Evolutionary conservation across 192 early-diverging fungal genomes (phyloP).

Genomic region (Phycomyces blakesleeanus): DNA sequence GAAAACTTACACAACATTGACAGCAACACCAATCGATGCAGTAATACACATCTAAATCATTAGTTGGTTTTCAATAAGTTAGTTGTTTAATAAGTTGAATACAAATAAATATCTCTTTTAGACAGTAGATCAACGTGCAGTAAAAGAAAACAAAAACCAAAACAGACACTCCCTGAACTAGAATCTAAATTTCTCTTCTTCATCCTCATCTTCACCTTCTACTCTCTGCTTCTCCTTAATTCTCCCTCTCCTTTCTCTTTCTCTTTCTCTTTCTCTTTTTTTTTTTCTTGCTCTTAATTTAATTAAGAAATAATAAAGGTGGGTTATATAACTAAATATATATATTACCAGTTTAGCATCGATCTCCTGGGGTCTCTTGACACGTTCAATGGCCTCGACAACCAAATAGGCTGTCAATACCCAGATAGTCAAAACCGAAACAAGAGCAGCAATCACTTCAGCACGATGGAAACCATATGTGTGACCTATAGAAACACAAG

Average conservation of each 20-base stretch:
- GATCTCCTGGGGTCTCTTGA: constrained; percentile 58
- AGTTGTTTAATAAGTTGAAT: too few relatives aligned
- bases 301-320: too few relatives aligned
- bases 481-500: constrained; percentile 32
- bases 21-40: constrained; percentile 67
- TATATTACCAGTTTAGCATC: constrained; percentile 50
- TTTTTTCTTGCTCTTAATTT: too few relatives aligned
- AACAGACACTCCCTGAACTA: background rate
- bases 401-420: constrained; percentile 64
- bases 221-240: background rate
- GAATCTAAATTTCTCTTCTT: too few relatives aligned
- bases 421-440: constrained; percentile 81
- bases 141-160: too few relatives aligned
- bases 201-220: too few relatives aligned
- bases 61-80: too few relatives aligned
- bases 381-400: constrained; percentile 64
- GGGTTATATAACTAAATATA: too few relatives aligned
- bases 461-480: constrained; percentile 76
- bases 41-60: constrained; percentile 58
- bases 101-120: too few relatives aligned
- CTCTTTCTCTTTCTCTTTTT: background rate
- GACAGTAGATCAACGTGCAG: too few relatives aligned
- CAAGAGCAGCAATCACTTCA: constrained; percentile 74
- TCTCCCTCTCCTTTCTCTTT: background rate
- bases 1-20: constrained; percentile 68